Base-by-base conservation (phyloP, 2,329 filamentous ascomycete genomes). In the Neofusicoccum sp. region DNA sequence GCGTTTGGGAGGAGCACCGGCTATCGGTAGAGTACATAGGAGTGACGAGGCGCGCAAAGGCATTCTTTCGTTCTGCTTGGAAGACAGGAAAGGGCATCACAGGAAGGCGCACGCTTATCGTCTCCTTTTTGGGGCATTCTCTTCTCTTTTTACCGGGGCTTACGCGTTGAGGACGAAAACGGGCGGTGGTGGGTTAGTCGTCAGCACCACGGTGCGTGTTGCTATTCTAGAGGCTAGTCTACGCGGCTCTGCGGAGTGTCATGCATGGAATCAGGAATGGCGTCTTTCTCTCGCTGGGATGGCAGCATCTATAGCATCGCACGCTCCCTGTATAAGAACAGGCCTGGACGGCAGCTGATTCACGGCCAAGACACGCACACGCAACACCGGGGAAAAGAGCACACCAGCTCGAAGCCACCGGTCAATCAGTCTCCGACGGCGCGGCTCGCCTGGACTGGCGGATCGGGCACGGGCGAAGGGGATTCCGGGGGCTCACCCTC, bases 21-120 rank as follows among this genome's bases (percentile, higher is more conserved):
- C 20, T n/a, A n/a, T 33, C 14, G 41, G 38, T 41, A 43, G n/a
- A 56, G 36, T 56, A 56, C 9, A 56, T 56, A 43, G 51, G 48
- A 28, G n/a, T 38, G 33, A 30, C 9, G 34, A 16, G 51, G 36
- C n/a, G 36, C 20, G 51, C 6, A 33, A 31, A 43, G 51, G 51
- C 36, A 56, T 41, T 12, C 24, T 49, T 49, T 41, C 16, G 7
- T 30, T 28, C 8, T 16, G 6, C 51, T 33, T 30, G 49, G 49
- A 40, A 40, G 49, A 54, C 12, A n/a, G 40, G 36, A 31, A 43
- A 41, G 24, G 26, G 51, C 36, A 56, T 56, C 45, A 33, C 43
- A 31, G 36, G 49, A 31, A 12, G 26, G 49, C 36, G 36, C 5
- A 14, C 38, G 51, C 26, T n/a, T 9, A 12, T 8, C n/a, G 16